Percentiles rank a stretch among this genome's conserved stretches.
Conservation (phyloP, 345 rosid species). For the Moricandia arvensis region DNA sequence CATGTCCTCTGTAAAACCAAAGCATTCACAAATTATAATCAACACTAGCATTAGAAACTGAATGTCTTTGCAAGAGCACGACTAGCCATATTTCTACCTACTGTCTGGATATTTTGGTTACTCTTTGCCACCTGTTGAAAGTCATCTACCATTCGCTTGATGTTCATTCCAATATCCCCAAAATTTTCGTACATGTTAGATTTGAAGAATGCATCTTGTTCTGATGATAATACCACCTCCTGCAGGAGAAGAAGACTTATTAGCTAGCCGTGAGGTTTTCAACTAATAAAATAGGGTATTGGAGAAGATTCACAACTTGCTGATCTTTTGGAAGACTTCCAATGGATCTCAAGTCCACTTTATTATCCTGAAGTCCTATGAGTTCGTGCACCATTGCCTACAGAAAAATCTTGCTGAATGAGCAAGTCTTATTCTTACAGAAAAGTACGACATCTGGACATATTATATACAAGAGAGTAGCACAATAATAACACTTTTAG, state of each 20-base stretch:
- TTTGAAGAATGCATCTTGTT: conserved; percentile 90
- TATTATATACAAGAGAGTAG: conserved; percentile 7
- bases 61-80: conserved; percentile 1
- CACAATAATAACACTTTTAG: background rate
- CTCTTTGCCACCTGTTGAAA: conserved; percentile 97
- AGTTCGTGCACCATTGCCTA: conserved; percentile 98
- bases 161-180: conserved; percentile 98
- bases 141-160: conserved; percentile 95
- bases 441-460: conserved; percentile 17
- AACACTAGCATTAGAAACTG: background rate
- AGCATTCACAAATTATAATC: conserved; percentile 20
- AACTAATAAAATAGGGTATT: background rate
- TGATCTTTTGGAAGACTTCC: conserved; percentile 76
- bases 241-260: conserved; percentile 31
- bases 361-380: conserved; percentile 88
- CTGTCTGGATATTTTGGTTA: conserved; percentile 91
- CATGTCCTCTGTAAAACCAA: conserved; percentile 82
- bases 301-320: conserved; percentile 50
- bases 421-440: conserved; percentile 23
- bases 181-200: conserved; percentile 90
- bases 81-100: conserved; percentile 54
- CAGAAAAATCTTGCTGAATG: conserved; percentile 26
- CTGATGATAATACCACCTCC: conserved; percentile 96
- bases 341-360: conserved; percentile 75
- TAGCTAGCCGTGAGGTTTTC: conserved; percentile 17